A percentile compares a stretch with the other conserved stretches of the same genome.
phyloP scores from a whole-genome alignment of 257 asterid genomes.

The Anisodus acutangulus region DNA sequence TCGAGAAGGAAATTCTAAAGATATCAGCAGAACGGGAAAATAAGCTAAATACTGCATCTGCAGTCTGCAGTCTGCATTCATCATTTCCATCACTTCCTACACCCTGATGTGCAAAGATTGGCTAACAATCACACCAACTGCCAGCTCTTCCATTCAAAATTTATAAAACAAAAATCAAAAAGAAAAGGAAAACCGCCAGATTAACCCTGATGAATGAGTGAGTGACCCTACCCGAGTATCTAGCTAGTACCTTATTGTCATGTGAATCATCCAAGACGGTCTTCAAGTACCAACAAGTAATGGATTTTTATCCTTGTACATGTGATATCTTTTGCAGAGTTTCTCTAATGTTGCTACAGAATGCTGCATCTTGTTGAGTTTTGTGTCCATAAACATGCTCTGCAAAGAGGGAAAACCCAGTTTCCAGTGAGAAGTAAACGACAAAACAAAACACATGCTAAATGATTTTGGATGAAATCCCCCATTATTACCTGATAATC shows the following conservation, averaged over 20 bases:
- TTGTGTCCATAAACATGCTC: constrained; percentile 95
- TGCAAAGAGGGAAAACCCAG: constrained; percentile 42
- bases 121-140: neutral
- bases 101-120: neutral
- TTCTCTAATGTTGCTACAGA: constrained; percentile 79
- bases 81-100: neutral
- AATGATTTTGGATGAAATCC: neutral
- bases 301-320: constrained; percentile 64
- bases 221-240: neutral
- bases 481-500: constrained; percentile 65
- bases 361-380: constrained; percentile 86
- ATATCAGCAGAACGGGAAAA: neutral
- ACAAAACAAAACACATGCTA: neutral
- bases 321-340: constrained; percentile 76
- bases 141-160: neutral
- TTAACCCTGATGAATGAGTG: neutral
- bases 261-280: constrained; percentile 7
- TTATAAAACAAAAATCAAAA: neutral
- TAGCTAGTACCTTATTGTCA: too few species aligned
- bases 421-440: neutral
- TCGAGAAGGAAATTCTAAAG: neutral
- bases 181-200: neutral
- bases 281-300: constrained; percentile 53
- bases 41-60: neutral
- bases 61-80: neutral